Conservation (phyloP, 1,284 basidiomycete species). For the Xerocomus nothofagi region DNA sequence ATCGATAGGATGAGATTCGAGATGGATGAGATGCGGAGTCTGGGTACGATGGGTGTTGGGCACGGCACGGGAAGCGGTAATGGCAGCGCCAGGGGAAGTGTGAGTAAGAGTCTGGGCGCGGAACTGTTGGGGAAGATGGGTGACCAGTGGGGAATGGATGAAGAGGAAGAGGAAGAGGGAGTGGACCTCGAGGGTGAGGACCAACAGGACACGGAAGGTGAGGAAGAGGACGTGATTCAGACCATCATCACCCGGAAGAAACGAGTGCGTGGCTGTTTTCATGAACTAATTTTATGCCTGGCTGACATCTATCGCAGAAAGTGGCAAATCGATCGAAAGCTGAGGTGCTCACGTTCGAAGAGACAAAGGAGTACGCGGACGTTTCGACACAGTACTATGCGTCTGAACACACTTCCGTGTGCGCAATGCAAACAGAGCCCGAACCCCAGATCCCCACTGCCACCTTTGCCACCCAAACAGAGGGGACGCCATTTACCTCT, state of each 20-base stretch:
- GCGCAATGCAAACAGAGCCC: slow-evolving; percentile 40
- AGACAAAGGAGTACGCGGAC: slow-evolving; percentile 70
- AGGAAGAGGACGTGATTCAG: slow-evolving; percentile 72
- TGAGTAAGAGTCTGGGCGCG: slow-evolving; percentile 80
- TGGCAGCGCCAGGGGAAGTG: slow-evolving; percentile 48
- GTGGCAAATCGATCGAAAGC: slow-evolving; percentile 57
- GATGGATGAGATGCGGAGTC: slow-evolving; percentile 80
- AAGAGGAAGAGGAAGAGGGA: slow-evolving; percentile 38
- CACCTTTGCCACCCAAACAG: slow-evolving; percentile 34
- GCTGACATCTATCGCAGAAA: slow-evolving; percentile 48
- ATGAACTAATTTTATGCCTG: background rate
- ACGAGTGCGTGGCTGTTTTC: slow-evolving; percentile 46
- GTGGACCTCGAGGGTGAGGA: slow-evolving; percentile 45
- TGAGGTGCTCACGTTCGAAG: slow-evolving; percentile 57
- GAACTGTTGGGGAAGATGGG: slow-evolving; percentile 70
- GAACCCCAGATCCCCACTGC: slow-evolving; percentile 26
- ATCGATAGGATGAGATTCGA: slow-evolving; percentile 90
- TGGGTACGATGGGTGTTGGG: slow-evolving; percentile 38
- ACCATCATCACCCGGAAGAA: slow-evolving; percentile 81
- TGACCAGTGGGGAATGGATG: slow-evolving; percentile 42
- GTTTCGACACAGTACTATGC: slow-evolving; percentile 65
- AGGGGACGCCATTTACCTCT: slow-evolving; percentile 16
- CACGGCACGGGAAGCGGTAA: slow-evolving; percentile 44
- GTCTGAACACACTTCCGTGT: slow-evolving; percentile 44
- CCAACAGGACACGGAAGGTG: slow-evolving; percentile 60